Evolutionary conservation across 1,139 yeast genomes (phyloP), one percentile per base, ranked within the genome.

Genomic region (Geotrichum fermentans): DNA sequence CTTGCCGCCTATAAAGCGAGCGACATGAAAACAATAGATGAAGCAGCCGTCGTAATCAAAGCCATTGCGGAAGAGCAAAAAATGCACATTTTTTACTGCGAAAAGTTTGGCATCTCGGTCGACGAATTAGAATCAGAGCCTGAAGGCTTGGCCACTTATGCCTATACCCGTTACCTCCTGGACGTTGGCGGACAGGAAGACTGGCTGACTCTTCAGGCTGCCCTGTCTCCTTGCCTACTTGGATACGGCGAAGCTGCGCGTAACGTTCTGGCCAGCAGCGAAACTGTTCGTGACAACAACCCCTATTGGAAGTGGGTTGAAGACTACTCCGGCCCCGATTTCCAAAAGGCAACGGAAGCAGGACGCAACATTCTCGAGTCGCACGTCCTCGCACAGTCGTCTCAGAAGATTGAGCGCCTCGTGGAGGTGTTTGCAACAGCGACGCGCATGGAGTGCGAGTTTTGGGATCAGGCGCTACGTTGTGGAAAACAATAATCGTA

Each of bases 191-290:
- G 69, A 30, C 68, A 64, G 37, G 72, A 74, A 16, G 83, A 82
- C 60, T 83, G 81, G 75, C 64, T 82, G 34, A 85, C 82, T 21
- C 73, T 83, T 45, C 78, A 79, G 53, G 75, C 81, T 5, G 86
- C 94, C 0, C 66, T 85, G 46, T 77, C 89, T 1, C 95, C 96
- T 0, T 86, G 95, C 64, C 67, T 84, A 39, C 77, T 82, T 61
- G 96, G 95, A 0, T 84, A 83, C 62, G 76, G 76, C 34, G 75
- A 78, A 50, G 82, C 85, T 0, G 79, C 77, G 2, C 13, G 13
- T 21, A 35, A 35, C 18, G 34, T 28, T 14, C 22, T 43, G n/a
- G 34, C 45, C 32, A 36, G 34, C 37, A 56, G 16, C 52, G 51
- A 10, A 4, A 43, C 46, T 7, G 37, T 43, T n/a, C 46, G 36